These are phyloP conservation scores for Irpex sp. DNA, from an alignment of 1,284 basidiomycete species.

Conservation along the genomic window DNA sequence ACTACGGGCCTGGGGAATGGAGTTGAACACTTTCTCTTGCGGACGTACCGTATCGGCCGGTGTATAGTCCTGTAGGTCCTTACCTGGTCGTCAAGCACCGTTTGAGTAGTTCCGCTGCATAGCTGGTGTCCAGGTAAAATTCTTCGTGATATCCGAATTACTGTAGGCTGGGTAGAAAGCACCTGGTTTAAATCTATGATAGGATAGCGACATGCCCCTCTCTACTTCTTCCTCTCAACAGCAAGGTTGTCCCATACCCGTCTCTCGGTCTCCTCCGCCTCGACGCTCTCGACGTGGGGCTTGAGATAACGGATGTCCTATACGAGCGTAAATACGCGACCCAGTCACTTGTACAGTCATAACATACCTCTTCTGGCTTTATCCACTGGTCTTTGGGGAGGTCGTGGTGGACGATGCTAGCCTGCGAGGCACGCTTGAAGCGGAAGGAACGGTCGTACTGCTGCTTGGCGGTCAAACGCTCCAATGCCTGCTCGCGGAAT, in stretches of 20 bases:
- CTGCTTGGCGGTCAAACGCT: constrained; percentile 78
- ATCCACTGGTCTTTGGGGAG: constrained; percentile 89
- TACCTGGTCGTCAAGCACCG: not conserved
- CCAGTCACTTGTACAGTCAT: not conserved
- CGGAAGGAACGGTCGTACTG: constrained; percentile 91
- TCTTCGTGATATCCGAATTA: not conserved
- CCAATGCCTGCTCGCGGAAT: constrained; percentile 62
- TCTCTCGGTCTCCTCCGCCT: constrained; percentile 80
- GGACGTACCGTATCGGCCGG: no score
- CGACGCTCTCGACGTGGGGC: constrained; percentile 76
- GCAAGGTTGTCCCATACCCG: constrained; percentile 78
- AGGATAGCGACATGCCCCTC: not conserved
- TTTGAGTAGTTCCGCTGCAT: not conserved
- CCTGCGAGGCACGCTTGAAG: constrained; percentile 81
- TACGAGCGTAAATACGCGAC: not conserved
- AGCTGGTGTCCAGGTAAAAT: not conserved
- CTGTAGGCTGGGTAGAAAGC: not conserved
- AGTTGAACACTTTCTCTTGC: no score
- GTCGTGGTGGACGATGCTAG: constrained; percentile 77
- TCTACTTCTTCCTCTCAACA: constrained; percentile 56
- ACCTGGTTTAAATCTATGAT: not conserved
- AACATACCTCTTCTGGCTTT: constrained; percentile 69
- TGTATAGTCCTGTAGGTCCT: not conserved
- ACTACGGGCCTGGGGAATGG: no score
- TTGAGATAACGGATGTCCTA: constrained; percentile 92